A percentile compares a stretch with the other conserved stretches of the same genome.
These are phyloP conservation scores for Sarocladium strictum DNA, from an alignment of 2,329 filamentous ascomycete genomes.

Conservation along the genomic window DNA sequence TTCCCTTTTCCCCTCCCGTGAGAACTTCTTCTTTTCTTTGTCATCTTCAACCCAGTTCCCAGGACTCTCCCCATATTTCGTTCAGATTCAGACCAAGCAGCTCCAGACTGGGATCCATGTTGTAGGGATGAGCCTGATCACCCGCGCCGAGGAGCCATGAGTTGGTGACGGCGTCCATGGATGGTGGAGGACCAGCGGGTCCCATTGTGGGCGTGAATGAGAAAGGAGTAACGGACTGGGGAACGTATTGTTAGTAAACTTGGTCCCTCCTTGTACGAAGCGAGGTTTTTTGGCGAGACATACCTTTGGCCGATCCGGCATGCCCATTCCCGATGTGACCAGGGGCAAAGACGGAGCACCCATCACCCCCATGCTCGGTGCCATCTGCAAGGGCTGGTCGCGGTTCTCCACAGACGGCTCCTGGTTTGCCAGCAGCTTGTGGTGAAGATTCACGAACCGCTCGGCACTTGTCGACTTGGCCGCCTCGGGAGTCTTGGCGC, in stretches of 20 bases:
- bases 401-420: constrained; percentile 30
- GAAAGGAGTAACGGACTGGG: constrained; percentile 39
- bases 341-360: constrained; percentile 3
- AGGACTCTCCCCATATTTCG: constrained; percentile 48
- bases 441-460: constrained; percentile 53
- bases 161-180: constrained; percentile 27
- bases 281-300: neutral
- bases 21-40: neutral
- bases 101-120: constrained; percentile 49
- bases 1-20: too few species aligned
- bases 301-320: constrained; percentile 34
- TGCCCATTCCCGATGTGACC: constrained; percentile 24
- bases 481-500: constrained; percentile 48
- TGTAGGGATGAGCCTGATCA: constrained; percentile 33
- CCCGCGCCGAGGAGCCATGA: constrained; percentile 26
- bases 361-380: constrained; percentile 6
- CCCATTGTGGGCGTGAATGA: constrained; percentile 29
- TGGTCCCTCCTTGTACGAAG: neutral
- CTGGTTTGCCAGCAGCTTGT: constrained; percentile 50
- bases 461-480: constrained; percentile 55
- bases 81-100: constrained; percentile 48
- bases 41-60: constrained; percentile 31
- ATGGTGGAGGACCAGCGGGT: constrained; percentile 16
- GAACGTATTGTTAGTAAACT: constrained; percentile 5
- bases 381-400: neutral